Evolutionary conservation across 331 rosid genomes (phyloP).

Genomic region (Quercus phellos): DNA sequence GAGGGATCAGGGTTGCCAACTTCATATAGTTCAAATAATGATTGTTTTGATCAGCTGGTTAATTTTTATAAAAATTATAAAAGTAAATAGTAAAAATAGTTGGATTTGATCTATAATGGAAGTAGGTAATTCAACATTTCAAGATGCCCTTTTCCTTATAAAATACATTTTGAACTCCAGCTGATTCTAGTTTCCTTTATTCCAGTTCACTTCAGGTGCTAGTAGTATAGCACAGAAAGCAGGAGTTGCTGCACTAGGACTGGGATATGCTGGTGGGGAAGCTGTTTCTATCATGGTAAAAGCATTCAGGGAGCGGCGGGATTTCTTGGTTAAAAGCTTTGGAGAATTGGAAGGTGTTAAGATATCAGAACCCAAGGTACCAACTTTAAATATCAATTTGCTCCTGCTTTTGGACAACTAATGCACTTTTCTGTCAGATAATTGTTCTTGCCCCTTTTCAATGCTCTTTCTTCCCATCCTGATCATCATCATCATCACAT

Average conservation of each 20-base stretch:
- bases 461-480: background rate
- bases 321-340: conserved; percentile 78
- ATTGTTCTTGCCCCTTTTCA: background rate
- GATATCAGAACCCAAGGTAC: conserved; percentile 78
- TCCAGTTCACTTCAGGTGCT: conserved; percentile 80
- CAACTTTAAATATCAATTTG: background rate
- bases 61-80: background rate
- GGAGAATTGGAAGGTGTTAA: conserved; percentile 65
- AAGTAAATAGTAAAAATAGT: background rate
- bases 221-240: conserved; percentile 91
- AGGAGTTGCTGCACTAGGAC: conserved; percentile 82
- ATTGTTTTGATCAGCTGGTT: background rate
- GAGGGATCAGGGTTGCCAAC: background rate
- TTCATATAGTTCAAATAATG: background rate
- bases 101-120: background rate
- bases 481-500: background rate
- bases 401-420: background rate
- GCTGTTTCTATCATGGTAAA: conserved; percentile 72
- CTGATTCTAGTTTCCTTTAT: conserved; percentile 14
- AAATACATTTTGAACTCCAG: background rate
- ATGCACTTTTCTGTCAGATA: no score
- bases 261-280: conserved; percentile 91
- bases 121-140: no score
- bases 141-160: background rate
- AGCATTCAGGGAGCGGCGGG: conserved; percentile 82